Base-by-base conservation (phyloP, 2,329 filamentous ascomycete species). In the Simplicillium aogashimaense region DNA sequence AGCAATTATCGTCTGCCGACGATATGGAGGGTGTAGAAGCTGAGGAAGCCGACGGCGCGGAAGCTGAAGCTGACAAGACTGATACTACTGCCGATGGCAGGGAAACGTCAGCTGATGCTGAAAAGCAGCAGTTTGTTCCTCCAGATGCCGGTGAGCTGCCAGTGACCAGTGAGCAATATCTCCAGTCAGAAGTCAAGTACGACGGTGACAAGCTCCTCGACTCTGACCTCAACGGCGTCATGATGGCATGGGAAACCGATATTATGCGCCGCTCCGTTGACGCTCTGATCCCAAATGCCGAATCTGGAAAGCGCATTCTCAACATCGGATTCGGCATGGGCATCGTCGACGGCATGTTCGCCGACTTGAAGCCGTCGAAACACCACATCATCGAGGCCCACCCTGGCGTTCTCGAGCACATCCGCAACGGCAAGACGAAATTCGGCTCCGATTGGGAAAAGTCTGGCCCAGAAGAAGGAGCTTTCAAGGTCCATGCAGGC, bases 291-390 rank as follows among this genome's bases (percentile, higher is more conserved):
- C 66, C 67, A 0, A 53, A 64, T 34, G 49, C 53, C 4, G 43
- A 46, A 28, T 47, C 53, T 1, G 83, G 81, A 2, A 74, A 83
- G 47, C 75, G 79, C 35, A 76, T 92, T 30, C 75, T 94, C 45
- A 94, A 94, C 55, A 79, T 94, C 42, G 88, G 88, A 6, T 89
- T 94, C 51, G 88, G 87, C 6, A 92, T 94, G 85, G 87, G 86
- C 34, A 94, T 94, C 43, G 74, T 94, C 40, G 87, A 94, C 56
- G 68, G 67, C 38, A 79, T 88, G 60, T 84, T 94, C 50, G 76
- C 83, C 44, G 73, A 70, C 10, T 78, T 81, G 14, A 65, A 69
- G 14, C 86, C 86, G 0, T 63, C 76, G 0, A 66, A 70, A 7
- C 87, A 94, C 57, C 87, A 94, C 60, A 87, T 94, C 53, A 74